phyloP scores from a whole-genome alignment of 202 grass and related monocot species.

The Zoysia matrella region DNA sequence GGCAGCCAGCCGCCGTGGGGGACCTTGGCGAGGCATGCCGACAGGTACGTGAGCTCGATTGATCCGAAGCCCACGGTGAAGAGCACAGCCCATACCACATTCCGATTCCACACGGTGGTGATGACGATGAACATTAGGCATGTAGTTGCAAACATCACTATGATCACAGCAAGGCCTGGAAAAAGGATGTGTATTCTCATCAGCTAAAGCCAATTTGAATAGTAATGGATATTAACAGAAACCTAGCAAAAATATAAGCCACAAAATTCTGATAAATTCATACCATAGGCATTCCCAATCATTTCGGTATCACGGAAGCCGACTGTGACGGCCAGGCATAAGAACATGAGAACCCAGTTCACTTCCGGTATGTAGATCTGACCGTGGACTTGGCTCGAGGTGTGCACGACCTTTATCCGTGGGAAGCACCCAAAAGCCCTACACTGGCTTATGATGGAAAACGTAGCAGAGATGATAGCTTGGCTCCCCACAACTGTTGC shows the following conservation, averaged over 20 bases:
- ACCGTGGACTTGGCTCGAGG: constrained; percentile 78
- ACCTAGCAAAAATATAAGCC: too few relatives aligned
- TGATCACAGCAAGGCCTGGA: constrained; percentile 79
- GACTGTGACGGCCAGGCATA: constrained; percentile 71
- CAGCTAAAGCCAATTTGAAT: not conserved
- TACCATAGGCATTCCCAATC: constrained; percentile 97
- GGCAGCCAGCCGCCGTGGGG: constrained; percentile 85
- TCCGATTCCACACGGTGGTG: constrained; percentile 72
- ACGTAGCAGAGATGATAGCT: constrained; percentile 91
- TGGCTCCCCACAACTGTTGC: constrained; percentile 90
- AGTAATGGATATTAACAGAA: too few relatives aligned
- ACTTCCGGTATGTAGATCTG: constrained; percentile 98
- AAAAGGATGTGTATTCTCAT: not conserved
- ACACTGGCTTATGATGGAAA: constrained; percentile 91
- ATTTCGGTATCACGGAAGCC: constrained; percentile 81
- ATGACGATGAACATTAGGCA: constrained; percentile 94
- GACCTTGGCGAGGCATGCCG: constrained; percentile 71
- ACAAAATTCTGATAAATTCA: too few relatives aligned
- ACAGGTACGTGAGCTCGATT: constrained; percentile 77
- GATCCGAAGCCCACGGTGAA: constrained; percentile 77
- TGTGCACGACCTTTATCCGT: constrained; percentile 82
- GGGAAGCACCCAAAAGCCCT: constrained; percentile 90
- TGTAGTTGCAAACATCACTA: constrained; percentile 85
- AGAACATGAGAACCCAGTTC: constrained; percentile 80
- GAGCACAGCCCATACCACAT: constrained; percentile 47